These are phyloP conservation scores for Neurospora sp. DNA, from an alignment of 495 filamentous ascomycete species.

Conservation along the genomic window DNA sequence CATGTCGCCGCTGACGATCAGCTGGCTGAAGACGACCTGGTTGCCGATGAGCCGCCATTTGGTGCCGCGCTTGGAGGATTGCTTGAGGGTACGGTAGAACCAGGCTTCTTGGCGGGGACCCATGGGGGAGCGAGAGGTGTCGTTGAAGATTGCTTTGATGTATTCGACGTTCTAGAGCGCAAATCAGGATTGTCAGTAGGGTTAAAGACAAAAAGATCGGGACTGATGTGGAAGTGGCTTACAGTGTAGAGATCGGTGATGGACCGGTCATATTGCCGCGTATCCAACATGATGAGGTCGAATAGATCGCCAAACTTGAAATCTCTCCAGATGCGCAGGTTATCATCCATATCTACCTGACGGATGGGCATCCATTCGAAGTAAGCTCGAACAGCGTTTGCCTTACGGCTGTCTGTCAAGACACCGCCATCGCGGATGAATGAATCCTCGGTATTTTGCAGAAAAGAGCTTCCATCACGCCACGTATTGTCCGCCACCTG, in stretches of 20 bases:
- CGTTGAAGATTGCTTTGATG: slow-evolving; percentile 45
- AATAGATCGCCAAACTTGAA: slow-evolving; percentile 56
- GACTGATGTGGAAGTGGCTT: slow-evolving; percentile 2
- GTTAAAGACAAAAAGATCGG: neutral
- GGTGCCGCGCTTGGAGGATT: slow-evolving; percentile 44
- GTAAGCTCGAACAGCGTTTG: slow-evolving; percentile 57
- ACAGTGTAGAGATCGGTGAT: slow-evolving; percentile 30
- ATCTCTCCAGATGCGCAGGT: slow-evolving; percentile 55
- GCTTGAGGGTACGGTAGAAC: slow-evolving; percentile 51
- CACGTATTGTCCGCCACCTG: slow-evolving; percentile 55
- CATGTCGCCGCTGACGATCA: slow-evolving; percentile 37
- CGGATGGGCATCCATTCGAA: slow-evolving; percentile 61
- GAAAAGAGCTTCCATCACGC: slow-evolving; percentile 40
- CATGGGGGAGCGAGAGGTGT: slow-evolving; percentile 51
- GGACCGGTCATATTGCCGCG: slow-evolving; percentile 54
- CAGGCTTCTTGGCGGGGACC: slow-evolving; percentile 55
- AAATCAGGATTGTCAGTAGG: too few relatives aligned
- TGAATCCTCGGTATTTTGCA: slow-evolving; percentile 52
- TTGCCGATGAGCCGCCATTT: slow-evolving; percentile 57
- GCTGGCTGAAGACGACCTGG: slow-evolving; percentile 52
- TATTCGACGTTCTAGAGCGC: slow-evolving; percentile 43
- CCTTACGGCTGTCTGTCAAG: slow-evolving; percentile 47
- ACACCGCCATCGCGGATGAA: slow-evolving; percentile 50
- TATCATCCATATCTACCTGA: slow-evolving; percentile 60
- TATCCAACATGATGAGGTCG: slow-evolving; percentile 62